Conservation (phyloP, 305 asterid species). For the Coffea humblotiana region DNA sequence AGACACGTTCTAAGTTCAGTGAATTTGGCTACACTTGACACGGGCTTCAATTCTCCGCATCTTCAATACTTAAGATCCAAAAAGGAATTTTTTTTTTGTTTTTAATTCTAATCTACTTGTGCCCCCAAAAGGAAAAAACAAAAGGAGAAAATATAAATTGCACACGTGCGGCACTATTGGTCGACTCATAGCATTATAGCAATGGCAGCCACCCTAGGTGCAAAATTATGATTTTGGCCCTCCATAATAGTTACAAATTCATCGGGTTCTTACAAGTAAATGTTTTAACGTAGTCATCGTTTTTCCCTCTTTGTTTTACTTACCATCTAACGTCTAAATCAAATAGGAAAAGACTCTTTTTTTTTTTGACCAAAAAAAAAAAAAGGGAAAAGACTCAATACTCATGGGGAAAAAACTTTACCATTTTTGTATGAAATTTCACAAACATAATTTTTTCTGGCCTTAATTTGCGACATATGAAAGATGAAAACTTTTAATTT, state of each 20-base stretch:
- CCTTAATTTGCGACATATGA: no score
- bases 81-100: no score
- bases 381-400: background rate
- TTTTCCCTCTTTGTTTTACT: no score
- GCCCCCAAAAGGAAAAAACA: no score
- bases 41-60: slow-evolving; percentile 16
- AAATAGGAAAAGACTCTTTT: background rate
- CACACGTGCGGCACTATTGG: background rate
- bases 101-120: background rate
- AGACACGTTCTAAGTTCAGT: slow-evolving; percentile 8
- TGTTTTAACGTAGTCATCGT: no score
- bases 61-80: background rate
- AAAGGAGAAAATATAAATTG: background rate
- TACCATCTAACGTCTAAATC: background rate
- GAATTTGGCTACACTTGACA: slow-evolving; percentile 5
- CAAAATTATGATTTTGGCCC: background rate
- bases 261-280: no score
- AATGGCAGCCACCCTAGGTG: background rate
- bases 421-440: background rate
- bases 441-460: no score
- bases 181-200: background rate
- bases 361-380: no score
- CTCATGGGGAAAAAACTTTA: background rate
- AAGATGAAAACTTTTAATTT: background rate
- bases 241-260: background rate